Conservation (phyloP, 176 grass and related monocot species). For the Aegilops tauschii region DNA sequence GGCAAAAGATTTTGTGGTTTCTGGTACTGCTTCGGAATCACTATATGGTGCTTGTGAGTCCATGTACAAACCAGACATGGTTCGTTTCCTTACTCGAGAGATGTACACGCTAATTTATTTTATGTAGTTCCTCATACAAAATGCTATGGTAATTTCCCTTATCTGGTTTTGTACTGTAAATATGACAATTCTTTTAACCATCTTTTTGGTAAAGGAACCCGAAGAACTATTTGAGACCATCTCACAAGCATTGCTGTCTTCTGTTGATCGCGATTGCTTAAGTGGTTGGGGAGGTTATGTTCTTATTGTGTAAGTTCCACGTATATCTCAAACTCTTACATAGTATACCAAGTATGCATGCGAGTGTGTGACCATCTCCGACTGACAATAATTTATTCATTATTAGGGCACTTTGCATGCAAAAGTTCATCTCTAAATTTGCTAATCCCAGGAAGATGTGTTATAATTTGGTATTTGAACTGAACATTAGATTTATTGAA, state of each 20-base stretch:
- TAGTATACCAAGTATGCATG: not conserved
- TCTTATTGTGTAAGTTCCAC: slow-evolving; percentile 72
- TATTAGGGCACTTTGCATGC: not conserved
- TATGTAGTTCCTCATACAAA: not conserved
- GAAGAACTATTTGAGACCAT: slow-evolving; percentile 93
- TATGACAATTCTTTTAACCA: not conserved
- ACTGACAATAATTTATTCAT: not conserved
- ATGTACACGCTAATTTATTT: not conserved
- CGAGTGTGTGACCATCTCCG: not conserved
- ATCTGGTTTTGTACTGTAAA: not conserved
- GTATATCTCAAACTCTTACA: not conserved
- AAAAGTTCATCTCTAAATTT: not conserved
- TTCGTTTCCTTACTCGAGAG: slow-evolving; percentile 35
- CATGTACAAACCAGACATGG: slow-evolving; percentile 98
- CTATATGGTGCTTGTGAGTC: slow-evolving; percentile 93
- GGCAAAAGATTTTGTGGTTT: slow-evolving; percentile 96
- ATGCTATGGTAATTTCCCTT: not conserved
- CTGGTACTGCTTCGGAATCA: slow-evolving; percentile 83
- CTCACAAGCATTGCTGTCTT: slow-evolving; percentile 85
- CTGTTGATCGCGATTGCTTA: slow-evolving; percentile 84
- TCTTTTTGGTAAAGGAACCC: slow-evolving; percentile 57
- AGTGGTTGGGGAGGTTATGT: slow-evolving; percentile 94
- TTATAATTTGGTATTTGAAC: not conserved
- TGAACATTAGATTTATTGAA: not conserved
- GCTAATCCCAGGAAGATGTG: not conserved